These are phyloP conservation scores for Sporothrix globosa DNA, from an alignment of 2,329 filamentous ascomycete genomes.

Conservation along the genomic window DNA sequence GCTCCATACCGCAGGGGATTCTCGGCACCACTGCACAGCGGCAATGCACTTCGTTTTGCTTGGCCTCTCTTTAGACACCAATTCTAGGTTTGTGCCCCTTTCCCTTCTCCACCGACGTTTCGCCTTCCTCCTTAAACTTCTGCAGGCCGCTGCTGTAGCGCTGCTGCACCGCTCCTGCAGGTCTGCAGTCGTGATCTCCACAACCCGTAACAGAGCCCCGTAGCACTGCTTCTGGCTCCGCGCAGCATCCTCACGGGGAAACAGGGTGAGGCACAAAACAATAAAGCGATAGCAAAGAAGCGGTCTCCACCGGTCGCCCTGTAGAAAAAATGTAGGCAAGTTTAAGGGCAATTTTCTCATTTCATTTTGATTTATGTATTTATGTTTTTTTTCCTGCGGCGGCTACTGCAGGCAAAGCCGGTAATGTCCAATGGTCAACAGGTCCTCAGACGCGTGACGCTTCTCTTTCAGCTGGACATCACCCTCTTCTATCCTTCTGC, in stretches of 20 bases:
- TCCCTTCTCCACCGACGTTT: constrained; percentile 4
- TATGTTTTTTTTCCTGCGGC: not conserved
- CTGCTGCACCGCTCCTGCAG: constrained; percentile 9
- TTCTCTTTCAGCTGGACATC: not conserved
- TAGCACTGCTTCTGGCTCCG: constrained; percentile 22
- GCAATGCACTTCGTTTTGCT: constrained; percentile 2
- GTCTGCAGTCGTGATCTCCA: constrained; percentile 18
- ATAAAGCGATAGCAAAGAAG: not conserved
- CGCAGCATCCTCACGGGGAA: not conserved
- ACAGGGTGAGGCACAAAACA: not conserved
- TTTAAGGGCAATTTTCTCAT: not conserved
- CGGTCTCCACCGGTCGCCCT: constrained; percentile 28
- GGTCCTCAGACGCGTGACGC: not conserved
- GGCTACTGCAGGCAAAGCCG: constrained; percentile 14
- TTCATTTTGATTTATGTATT: not conserved
- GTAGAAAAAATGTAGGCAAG: constrained; percentile 16
- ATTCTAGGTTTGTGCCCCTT: not conserved
- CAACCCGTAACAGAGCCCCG: constrained; percentile 9
- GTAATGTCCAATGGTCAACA: not conserved
- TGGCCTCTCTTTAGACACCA: not conserved
- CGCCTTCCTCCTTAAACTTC: constrained; percentile 19
- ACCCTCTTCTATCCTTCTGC: not conserved
- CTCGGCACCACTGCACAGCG: constrained; percentile 18
- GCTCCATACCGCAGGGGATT: not conserved
- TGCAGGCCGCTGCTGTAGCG: not conserved